These are phyloP conservation scores for Danielozyma ontarioensis DNA, from an alignment of 805 yeast genomes.

Conservation along the genomic window DNA sequence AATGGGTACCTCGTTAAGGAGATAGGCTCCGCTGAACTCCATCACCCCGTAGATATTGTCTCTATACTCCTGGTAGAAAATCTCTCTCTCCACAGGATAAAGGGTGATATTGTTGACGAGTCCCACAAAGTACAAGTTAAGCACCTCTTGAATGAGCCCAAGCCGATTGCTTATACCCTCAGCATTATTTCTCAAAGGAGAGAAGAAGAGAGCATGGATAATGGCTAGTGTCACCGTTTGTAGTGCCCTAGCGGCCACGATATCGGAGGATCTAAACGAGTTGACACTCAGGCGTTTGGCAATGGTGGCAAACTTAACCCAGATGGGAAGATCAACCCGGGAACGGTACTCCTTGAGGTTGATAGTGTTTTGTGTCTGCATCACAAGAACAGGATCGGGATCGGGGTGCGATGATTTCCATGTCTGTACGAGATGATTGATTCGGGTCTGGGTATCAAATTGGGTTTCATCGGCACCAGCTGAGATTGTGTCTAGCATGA, in stretches of 20 bases:
- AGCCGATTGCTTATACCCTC: conserved; percentile 61
- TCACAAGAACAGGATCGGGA: conserved; percentile 7
- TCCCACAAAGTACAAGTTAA: conserved; percentile 73
- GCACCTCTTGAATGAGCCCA: conserved; percentile 71
- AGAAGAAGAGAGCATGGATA: conserved; percentile 61
- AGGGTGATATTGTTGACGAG: conserved; percentile 72
- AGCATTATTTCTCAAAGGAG: conserved; percentile 30
- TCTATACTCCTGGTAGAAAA: conserved; percentile 72
- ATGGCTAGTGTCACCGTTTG: conserved; percentile 63
- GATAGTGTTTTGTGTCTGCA: conserved; percentile 13
- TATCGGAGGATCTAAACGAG: conserved; percentile 41
- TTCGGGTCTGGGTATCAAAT: conserved; percentile 16
- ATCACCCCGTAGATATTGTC: conserved; percentile 65
- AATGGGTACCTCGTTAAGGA: conserved; percentile 61
- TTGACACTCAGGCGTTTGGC: conserved; percentile 29
- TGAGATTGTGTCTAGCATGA: conserved; percentile 64
- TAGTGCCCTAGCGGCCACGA: conserved; percentile 56
- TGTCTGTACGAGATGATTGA: conserved; percentile 17
- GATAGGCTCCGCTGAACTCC: conserved; percentile 59
- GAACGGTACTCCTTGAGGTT: conserved; percentile 3
- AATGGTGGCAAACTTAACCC: conserved; percentile 21
- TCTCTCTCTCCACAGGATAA: conserved; percentile 67
- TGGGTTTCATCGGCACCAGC: conserved; percentile 22
- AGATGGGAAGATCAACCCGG: conserved; percentile 5
- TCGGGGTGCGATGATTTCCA: conserved; percentile 34